phyloP scores from a whole-genome alignment of 345 rosid genomes.

The Eucalyptus erythrocorys region DNA sequence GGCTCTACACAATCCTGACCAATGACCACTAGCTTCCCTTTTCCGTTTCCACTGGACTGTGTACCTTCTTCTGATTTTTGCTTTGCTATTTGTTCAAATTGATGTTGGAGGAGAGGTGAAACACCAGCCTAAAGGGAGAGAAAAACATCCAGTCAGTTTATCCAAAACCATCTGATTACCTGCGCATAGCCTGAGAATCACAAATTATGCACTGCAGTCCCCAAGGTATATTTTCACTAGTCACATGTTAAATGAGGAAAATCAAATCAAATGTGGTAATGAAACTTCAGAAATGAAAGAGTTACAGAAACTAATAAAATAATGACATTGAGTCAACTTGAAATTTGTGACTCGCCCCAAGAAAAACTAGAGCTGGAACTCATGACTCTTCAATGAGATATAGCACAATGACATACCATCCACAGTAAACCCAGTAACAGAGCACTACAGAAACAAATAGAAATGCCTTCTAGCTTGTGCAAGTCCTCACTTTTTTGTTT shows the following conservation, averaged over 20 bases:
- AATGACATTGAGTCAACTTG: background rate
- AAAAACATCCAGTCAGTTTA: background rate
- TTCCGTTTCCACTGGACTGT: constrained; percentile 23
- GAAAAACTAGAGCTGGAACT: background rate
- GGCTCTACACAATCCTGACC: constrained; percentile 90
- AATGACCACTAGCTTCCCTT: constrained; percentile 60
- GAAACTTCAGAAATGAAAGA: background rate
- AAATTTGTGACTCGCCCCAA: background rate
- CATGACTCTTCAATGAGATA: background rate
- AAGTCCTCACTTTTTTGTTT: background rate
- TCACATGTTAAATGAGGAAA: background rate
- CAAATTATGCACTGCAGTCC: background rate
- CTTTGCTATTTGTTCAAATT: constrained; percentile 53
- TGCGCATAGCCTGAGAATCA: background rate
- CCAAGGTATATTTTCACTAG: background rate
- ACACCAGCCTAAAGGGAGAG: constrained; percentile 48
- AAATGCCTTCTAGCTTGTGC: background rate
- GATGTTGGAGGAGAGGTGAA: constrained; percentile 61
- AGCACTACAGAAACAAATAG: background rate
- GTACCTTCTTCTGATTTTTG: constrained; percentile 15
- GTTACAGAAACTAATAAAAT: background rate
- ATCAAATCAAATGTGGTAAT: background rate
- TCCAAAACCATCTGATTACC: background rate
- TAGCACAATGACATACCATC: background rate
- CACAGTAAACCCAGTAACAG: background rate